phyloP scores from a whole-genome alignment of 306 rosid genomes.

The Luffa aegyptiaca region DNA sequence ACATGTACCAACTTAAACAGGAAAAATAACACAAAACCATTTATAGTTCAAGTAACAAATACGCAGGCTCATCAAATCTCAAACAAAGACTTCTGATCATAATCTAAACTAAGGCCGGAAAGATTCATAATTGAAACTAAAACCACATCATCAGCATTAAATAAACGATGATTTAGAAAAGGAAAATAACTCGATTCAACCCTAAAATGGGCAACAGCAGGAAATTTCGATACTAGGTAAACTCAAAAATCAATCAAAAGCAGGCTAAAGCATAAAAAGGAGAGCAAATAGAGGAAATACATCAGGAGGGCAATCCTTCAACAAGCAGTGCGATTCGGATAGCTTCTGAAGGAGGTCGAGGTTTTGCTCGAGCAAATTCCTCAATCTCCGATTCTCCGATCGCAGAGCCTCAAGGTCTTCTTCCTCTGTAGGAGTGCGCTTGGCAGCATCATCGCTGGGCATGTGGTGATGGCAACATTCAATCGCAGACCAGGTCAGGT shows the following conservation, averaged over 20 bases:
- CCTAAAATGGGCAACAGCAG: neutral
- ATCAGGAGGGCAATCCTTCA: conserved; percentile 77
- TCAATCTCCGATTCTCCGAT: conserved; percentile 69
- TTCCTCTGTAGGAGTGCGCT: conserved; percentile 14
- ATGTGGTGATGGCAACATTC: conserved; percentile 48
- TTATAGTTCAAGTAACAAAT: neutral
- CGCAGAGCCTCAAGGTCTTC: conserved; percentile 50
- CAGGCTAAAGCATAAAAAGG: neutral
- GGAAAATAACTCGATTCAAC: neutral
- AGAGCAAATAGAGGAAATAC: conserved; percentile 18
- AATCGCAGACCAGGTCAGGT: conserved; percentile 78
- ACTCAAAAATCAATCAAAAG: neutral
- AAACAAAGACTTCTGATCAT: neutral
- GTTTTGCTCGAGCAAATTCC: conserved; percentile 59
- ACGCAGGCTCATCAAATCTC: neutral
- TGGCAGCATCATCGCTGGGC: conserved; percentile 15
- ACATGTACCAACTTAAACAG: neutral
- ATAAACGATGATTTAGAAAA: neutral
- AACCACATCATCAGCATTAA: neutral
- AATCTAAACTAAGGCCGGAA: neutral
- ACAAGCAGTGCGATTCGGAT: conserved; percentile 48
- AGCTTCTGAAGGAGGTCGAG: conserved; percentile 56
- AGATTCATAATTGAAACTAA: neutral
- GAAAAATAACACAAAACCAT: neutral
- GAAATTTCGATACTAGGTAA: neutral